These are phyloP conservation scores for Diutina scorzettiae DNA, from an alignment of 1,139 yeast genomes.

Conservation along the genomic window DNA sequence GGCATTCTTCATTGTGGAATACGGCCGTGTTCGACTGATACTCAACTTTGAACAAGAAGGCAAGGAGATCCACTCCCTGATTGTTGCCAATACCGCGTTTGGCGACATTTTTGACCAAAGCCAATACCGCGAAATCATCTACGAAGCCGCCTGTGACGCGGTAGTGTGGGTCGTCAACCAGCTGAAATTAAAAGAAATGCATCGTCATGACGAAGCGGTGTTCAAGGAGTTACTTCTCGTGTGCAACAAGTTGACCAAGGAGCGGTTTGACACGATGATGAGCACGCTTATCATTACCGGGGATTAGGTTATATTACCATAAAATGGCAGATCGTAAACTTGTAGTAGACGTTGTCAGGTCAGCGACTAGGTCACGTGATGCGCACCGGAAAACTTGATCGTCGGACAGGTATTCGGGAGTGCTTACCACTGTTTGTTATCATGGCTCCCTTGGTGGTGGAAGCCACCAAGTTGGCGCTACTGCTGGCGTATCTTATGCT, in stretches of 20 bases:
- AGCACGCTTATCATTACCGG: conserved; percentile 46
- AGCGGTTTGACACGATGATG: conserved; percentile 60
- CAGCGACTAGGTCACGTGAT: no score
- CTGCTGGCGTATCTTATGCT: conserved; percentile 52
- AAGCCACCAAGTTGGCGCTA: conserved; percentile 13
- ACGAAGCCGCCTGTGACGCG: conserved; percentile 41
- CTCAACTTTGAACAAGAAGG: conserved; percentile 40
- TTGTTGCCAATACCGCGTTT: conserved; percentile 83
- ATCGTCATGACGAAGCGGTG: conserved; percentile 32
- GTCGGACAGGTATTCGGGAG: no score
- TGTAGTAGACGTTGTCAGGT: no score
- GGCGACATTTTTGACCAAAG: conserved; percentile 47
- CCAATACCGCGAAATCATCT: conserved; percentile 29
- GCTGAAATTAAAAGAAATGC: conserved; percentile 30
- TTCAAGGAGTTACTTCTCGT: conserved; percentile 59
- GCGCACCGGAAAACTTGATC: no score
- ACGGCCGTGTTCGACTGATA: conserved; percentile 62
- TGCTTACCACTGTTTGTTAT: neutral
- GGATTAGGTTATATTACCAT: no score
- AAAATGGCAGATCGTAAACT: no score
- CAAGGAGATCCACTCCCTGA: conserved; percentile 58
- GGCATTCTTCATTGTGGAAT: conserved; percentile 61
- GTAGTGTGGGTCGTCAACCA: conserved; percentile 63
- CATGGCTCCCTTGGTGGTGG: neutral
- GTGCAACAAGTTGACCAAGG: conserved; percentile 54